Conservation (phyloP, 2,329 filamentous ascomycete species). For the Colletotrichum scovillei region DNA sequence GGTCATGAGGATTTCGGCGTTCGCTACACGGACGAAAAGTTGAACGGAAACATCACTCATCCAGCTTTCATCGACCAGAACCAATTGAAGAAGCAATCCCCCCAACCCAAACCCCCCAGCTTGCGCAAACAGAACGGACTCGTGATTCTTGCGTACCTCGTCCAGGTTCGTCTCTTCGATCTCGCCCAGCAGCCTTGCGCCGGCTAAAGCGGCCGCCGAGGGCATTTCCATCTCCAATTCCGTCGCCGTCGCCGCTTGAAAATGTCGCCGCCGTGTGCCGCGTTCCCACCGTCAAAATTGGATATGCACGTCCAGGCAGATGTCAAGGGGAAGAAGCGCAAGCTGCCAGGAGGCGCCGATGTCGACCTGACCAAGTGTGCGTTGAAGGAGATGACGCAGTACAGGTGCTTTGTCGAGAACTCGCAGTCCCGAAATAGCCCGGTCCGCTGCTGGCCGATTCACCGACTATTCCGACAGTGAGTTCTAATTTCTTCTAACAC, state of each 20-base stretch:
- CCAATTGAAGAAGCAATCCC: neutral
- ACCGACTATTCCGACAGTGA: constrained; percentile 70
- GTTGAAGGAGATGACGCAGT: constrained; percentile 69
- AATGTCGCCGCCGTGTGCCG: constrained; percentile 70
- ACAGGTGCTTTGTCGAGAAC: constrained; percentile 66
- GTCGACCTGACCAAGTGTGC: constrained; percentile 67
- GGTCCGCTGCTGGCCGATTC: constrained; percentile 67
- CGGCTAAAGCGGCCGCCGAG: constrained; percentile 54
- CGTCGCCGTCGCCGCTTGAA: neutral
- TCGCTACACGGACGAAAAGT: neutral
- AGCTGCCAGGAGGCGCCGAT: constrained; percentile 52
- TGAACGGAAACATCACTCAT: constrained; percentile 20
- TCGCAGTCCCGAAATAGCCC: constrained; percentile 57
- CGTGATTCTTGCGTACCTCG: constrained; percentile 58
- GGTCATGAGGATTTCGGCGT: constrained; percentile 40
- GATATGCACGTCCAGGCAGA: constrained; percentile 60
- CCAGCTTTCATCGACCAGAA: neutral
- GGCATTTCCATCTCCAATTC: constrained; percentile 42
- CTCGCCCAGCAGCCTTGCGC: constrained; percentile 63
- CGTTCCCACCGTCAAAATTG: constrained; percentile 65
- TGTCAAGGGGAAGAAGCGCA: constrained; percentile 62
- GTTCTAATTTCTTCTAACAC: constrained; percentile 39
- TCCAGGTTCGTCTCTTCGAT: constrained; percentile 69
- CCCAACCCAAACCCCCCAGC: neutral
- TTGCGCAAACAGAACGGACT: neutral